Conservation (phyloP, 2,329 filamentous ascomycete genomes). For the Scedosporium minutisporum region DNA sequence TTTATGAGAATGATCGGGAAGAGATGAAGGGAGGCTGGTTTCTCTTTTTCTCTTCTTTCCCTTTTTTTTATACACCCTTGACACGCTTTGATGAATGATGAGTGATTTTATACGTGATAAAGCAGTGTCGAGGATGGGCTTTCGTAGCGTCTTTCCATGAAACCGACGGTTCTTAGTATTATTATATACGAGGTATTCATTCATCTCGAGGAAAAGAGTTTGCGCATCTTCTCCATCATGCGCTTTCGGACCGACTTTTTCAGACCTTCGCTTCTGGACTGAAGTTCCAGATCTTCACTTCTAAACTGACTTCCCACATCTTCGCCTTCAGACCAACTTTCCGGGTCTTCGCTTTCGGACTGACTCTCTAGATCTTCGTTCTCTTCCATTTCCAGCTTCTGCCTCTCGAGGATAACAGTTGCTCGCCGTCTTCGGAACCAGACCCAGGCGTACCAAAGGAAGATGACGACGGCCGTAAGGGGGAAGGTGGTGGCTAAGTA, state of each 20-base stretch:
- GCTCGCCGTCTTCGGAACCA: neutral
- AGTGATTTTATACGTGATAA: neutral
- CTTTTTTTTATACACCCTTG: too few relatives aligned
- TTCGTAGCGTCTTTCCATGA: too few relatives aligned
- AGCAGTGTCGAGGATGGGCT: too few relatives aligned
- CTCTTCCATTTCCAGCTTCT: neutral
- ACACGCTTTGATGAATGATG: neutral
- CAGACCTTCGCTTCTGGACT: too few relatives aligned
- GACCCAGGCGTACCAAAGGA: neutral
- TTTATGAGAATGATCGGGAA: neutral
- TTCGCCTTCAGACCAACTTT: too few relatives aligned
- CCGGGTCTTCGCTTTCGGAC: neutral
- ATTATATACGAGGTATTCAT: too few relatives aligned
- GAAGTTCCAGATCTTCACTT: too few relatives aligned
- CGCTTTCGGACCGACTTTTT: too few relatives aligned
- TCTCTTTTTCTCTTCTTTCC: neutral
- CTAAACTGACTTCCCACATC: too few relatives aligned
- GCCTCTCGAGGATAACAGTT: neutral
- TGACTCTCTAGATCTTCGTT: neutral
- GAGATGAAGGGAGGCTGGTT: neutral
- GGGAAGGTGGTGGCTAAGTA: neutral
- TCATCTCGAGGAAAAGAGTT: too few relatives aligned
- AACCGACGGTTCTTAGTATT: too few relatives aligned
- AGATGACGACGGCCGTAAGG: neutral
- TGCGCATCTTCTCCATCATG: too few relatives aligned